Conservation (phyloP, 345 rosid genomes). For the Salix viminalis region DNA sequence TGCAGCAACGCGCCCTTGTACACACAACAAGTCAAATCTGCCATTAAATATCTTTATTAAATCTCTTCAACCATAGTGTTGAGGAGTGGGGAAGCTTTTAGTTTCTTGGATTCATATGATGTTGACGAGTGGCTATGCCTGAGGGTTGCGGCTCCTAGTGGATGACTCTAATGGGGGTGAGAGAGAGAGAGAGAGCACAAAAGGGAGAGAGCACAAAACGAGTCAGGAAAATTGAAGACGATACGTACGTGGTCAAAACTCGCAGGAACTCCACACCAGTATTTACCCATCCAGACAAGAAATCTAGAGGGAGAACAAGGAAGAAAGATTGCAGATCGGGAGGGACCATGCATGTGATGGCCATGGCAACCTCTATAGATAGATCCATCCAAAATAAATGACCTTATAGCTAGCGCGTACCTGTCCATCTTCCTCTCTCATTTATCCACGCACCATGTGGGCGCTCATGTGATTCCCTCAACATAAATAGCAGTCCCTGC, state of each 20-base stretch:
- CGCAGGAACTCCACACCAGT: constrained; percentile 9
- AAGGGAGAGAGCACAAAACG: neutral
- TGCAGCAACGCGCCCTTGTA: neutral
- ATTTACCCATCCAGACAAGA: constrained; percentile 6
- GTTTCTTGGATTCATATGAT: neutral
- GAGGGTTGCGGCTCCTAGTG: no score
- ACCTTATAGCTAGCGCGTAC: neutral
- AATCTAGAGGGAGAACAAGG: neutral
- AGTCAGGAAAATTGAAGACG: neutral
- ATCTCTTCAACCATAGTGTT: neutral
- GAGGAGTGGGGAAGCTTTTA: neutral
- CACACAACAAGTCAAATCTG: neutral
- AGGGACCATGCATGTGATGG: constrained; percentile 12
- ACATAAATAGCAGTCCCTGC: constrained; percentile 16
- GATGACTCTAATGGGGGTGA: neutral
- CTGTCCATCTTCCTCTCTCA: no score
- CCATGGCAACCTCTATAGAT: neutral
- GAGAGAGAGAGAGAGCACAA: neutral
- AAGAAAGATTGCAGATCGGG: neutral
- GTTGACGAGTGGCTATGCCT: neutral
- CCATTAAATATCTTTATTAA: neutral
- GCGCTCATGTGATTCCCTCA: constrained; percentile 17
- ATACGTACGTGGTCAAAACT: constrained; percentile 10
- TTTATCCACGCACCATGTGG: constrained; percentile 23
- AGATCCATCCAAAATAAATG: neutral